These are phyloP conservation scores for Candida buenavistaensis DNA, from an alignment of 1,139 yeast genomes.

Conservation along the genomic window DNA sequence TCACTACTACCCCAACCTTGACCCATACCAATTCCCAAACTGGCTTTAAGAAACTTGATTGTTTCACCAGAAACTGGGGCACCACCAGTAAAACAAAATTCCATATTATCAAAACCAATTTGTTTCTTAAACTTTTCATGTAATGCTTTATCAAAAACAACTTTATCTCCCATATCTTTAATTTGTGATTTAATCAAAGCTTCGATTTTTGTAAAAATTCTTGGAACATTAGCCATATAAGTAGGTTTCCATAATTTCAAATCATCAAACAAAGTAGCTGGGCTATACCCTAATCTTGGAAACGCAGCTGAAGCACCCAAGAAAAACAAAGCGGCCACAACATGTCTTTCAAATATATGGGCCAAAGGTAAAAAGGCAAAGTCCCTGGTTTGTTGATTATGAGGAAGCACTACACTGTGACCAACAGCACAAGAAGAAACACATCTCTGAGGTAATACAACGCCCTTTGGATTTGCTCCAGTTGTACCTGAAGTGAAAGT, in stretches of 20 bases:
- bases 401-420: slow-evolving; percentile 17
- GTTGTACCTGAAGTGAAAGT: slow-evolving; percentile 82
- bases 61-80: slow-evolving; percentile 48
- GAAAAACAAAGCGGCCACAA: slow-evolving; percentile 22
- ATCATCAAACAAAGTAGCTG: slow-evolving; percentile 41
- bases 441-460: slow-evolving; percentile 55
- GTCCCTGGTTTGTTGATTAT: slow-evolving; percentile 11
- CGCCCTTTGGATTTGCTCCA: slow-evolving; percentile 71
- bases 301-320: slow-evolving; percentile 37
- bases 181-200: slow-evolving; percentile 49
- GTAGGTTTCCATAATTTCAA: slow-evolving; percentile 35
- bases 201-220: slow-evolving; percentile 40
- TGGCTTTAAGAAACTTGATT: slow-evolving; percentile 40
- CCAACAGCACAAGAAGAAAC: slow-evolving; percentile 52
- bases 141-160: slow-evolving; percentile 32
- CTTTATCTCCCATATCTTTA: slow-evolving; percentile 42
- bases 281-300: slow-evolving; percentile 42
- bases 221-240: slow-evolving; percentile 38
- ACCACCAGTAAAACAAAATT: slow-evolving; percentile 34
- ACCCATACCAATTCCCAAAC: slow-evolving; percentile 36
- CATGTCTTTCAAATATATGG: slow-evolving; percentile 61
- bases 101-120: slow-evolving; percentile 36
- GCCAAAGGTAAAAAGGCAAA: slow-evolving; percentile 40
- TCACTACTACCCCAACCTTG: slow-evolving; percentile 52
- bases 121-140: slow-evolving; percentile 30